Evolutionary conservation across 2,329 filamentous ascomycete species (phyloP).

Genomic region (Trichoderma lentiforme): DNA sequence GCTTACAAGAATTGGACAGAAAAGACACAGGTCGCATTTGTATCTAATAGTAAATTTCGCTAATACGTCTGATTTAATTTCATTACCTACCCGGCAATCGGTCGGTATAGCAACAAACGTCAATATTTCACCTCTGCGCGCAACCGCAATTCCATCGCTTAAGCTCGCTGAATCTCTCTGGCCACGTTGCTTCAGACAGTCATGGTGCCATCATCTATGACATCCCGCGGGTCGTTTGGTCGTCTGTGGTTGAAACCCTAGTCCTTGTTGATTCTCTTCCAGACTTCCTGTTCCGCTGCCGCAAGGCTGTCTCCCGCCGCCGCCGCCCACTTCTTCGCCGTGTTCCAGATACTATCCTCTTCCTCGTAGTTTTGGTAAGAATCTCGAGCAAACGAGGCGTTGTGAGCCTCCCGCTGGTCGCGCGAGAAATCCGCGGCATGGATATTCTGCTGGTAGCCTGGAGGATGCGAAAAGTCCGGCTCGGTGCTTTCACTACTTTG

Average conservation of each 20-base stretch:
- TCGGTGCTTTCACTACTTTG: slow-evolving; percentile 26
- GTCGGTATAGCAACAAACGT: background rate
- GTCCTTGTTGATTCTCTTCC: slow-evolving; percentile 61
- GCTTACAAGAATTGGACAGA: background rate
- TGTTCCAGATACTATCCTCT: slow-evolving; percentile 51
- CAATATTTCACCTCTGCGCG: background rate
- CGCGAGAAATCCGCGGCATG: slow-evolving; percentile 51
- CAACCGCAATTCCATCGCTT: background rate
- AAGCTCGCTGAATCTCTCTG: background rate
- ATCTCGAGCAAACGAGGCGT: slow-evolving; percentile 31
- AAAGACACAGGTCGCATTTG: background rate
- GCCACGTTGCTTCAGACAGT: background rate
- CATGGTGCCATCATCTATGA: background rate
- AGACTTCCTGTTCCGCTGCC: slow-evolving; percentile 59
- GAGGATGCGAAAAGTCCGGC: slow-evolving; percentile 43
- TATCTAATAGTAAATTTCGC: slow-evolving; percentile 9
- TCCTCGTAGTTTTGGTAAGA: slow-evolving; percentile 26
- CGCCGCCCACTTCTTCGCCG: slow-evolving; percentile 56
- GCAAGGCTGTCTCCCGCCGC: slow-evolving; percentile 56
- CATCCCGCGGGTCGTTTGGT: background rate
- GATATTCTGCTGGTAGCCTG: slow-evolving; percentile 56
- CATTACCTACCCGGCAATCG: background rate
- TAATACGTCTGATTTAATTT: background rate
- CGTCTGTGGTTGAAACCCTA: slow-evolving; percentile 25
- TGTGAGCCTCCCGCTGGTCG: slow-evolving; percentile 43